These are phyloP conservation scores for Gossypium gossypioides DNA, from an alignment of 441 rosid species.

Conservation along the genomic window DNA sequence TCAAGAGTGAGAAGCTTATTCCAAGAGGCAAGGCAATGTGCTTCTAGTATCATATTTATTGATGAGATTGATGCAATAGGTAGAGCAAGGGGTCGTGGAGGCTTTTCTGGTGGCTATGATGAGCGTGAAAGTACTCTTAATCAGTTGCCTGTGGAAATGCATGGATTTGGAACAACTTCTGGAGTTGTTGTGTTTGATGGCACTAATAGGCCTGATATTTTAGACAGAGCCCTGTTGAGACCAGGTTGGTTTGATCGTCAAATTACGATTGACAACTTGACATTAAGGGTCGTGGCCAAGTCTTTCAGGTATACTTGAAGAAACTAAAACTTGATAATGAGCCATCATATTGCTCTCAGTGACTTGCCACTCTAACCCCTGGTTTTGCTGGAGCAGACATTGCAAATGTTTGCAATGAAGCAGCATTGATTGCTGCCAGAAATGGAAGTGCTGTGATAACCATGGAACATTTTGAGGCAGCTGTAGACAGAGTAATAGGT, in stretches of 20 bases:
- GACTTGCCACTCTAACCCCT: constrained; percentile 57
- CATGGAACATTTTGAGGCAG: constrained; percentile 57
- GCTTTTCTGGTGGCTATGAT: constrained; percentile 52
- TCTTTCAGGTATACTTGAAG: constrained; percentile 46
- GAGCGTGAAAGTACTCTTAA: constrained; percentile 64
- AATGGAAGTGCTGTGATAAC: constrained; percentile 34
- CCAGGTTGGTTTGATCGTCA: constrained; percentile 64
- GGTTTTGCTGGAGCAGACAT: constrained; percentile 69
- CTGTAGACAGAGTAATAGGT: constrained; percentile 57
- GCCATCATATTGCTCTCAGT: constrained; percentile 42
- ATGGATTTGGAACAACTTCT: constrained; percentile 61
- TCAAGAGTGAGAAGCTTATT: constrained; percentile 61
- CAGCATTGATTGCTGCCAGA: constrained; percentile 59
- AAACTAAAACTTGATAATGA: constrained; percentile 52
- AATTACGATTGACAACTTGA: constrained; percentile 53
- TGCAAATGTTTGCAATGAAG: constrained; percentile 61
- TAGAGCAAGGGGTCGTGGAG: constrained; percentile 55
- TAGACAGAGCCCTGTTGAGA: constrained; percentile 55
- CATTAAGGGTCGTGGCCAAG: constrained; percentile 50
- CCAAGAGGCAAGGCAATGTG: constrained; percentile 60
- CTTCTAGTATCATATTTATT: constrained; percentile 53
- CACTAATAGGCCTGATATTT: constrained; percentile 54
- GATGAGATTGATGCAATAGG: constrained; percentile 67
- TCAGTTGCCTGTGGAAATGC: constrained; percentile 66
- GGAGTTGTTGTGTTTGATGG: constrained; percentile 65